Evolutionary conservation across 2,329 filamentous ascomycete genomes (phyloP).

Genomic region (Trichophyton simii): DNA sequence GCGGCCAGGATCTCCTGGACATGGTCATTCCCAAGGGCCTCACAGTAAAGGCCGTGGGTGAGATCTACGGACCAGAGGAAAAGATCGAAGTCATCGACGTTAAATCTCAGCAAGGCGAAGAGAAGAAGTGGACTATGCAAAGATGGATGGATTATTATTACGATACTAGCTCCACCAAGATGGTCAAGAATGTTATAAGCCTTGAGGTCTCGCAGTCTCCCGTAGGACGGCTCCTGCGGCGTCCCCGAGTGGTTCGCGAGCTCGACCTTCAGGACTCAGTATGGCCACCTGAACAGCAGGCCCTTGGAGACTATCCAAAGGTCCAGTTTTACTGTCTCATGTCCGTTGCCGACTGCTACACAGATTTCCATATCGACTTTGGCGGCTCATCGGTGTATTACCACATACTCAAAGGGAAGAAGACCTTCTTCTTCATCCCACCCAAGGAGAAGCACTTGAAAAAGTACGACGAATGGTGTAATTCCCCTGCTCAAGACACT

Average conservation of each 20-base stretch:
- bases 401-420: slow-evolving; percentile 55
- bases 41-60: slow-evolving; percentile 50
- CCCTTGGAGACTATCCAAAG: slow-evolving; percentile 46
- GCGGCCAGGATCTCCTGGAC: slow-evolving; percentile 52
- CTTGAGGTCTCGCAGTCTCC: slow-evolving; percentile 54
- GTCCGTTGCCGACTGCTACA: slow-evolving; percentile 59
- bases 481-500: slow-evolving; percentile 52
- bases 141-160: slow-evolving; percentile 59
- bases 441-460: slow-evolving; percentile 56
- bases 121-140: slow-evolving; percentile 51
- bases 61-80: slow-evolving; percentile 51
- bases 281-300: slow-evolving; percentile 40
- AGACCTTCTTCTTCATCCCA: slow-evolving; percentile 60
- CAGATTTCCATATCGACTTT: slow-evolving; percentile 61
- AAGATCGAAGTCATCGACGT: slow-evolving; percentile 56
- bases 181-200: slow-evolving; percentile 57
- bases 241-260: slow-evolving; percentile 53
- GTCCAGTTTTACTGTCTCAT: slow-evolving; percentile 59
- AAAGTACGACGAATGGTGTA: slow-evolving; percentile 60
- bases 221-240: slow-evolving; percentile 48
- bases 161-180: slow-evolving; percentile 46
- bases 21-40: slow-evolving; percentile 56
- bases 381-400: slow-evolving; percentile 60
- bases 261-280: slow-evolving; percentile 43
- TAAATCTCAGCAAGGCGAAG: slow-evolving; percentile 54